phyloP scores from a whole-genome alignment of 2,329 filamentous ascomycete genomes.

The Pseudopyricularia javanii region DNA sequence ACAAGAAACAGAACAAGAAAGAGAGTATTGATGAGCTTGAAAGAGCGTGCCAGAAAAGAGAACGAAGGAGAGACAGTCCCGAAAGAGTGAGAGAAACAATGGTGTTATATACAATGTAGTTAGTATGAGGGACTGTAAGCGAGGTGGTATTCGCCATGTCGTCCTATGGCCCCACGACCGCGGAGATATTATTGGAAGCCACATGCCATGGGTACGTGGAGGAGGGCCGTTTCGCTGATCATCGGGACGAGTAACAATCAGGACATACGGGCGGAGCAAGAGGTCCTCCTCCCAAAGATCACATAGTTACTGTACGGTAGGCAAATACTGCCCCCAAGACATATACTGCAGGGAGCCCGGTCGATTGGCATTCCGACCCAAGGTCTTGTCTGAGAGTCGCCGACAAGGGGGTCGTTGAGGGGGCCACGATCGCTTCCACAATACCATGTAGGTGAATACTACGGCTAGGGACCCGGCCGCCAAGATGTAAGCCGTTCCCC shows the following conservation, averaged over 20 bases:
- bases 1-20: conserved; percentile 1
- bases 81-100: neutral
- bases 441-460: no score
- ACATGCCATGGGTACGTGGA: neutral
- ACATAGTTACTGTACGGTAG: no score
- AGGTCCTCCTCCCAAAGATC: no score
- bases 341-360: no score
- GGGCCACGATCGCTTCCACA: no score
- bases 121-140: neutral
- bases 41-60: conserved; percentile 1
- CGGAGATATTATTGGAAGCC: neutral
- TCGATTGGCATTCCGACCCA: no score
- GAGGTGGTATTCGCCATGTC: neutral
- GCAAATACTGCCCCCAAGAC: no score
- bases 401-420: no score
- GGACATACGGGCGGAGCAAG: no score
- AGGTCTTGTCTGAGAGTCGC: no score
- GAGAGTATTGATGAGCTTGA: neutral
- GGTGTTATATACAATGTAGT: conserved; percentile 4
- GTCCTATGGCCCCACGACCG: neutral
- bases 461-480: no score
- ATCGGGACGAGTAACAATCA: neutral
- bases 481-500: no score
- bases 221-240: neutral
- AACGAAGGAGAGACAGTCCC: neutral